phyloP scores from a whole-genome alignment of 2,329 filamentous ascomycete species.

The Stachybotrys echinatus region DNA sequence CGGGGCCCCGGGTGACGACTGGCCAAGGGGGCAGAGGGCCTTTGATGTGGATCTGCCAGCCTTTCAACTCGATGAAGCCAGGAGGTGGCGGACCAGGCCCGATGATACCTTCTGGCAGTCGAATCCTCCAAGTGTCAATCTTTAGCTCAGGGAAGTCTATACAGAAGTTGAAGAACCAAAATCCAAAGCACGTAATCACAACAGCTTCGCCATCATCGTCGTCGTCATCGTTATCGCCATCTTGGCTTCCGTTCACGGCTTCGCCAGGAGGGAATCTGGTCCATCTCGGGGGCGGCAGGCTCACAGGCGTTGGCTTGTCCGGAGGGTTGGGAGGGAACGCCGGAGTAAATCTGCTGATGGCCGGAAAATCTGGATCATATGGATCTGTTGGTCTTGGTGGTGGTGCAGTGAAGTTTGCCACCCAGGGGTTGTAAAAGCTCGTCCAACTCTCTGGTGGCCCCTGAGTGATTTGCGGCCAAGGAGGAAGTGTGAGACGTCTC shows the following conservation, averaged over 20 bases:
- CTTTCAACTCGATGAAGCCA: background rate
- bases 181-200: background rate
- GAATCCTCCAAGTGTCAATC: background rate
- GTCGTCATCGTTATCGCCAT: background rate
- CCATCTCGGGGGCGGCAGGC: background rate
- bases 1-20: background rate
- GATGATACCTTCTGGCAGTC: background rate
- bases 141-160: background rate
- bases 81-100: background rate
- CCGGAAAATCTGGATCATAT: background rate
- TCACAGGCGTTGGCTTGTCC: background rate
- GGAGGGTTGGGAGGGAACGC: background rate
- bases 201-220: background rate
- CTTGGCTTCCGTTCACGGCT: background rate
- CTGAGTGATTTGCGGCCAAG: background rate
- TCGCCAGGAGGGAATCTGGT: background rate
- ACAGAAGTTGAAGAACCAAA: background rate
- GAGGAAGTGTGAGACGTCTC: background rate
- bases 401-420: background rate
- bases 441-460: background rate
- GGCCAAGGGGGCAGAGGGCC: background rate
- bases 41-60: background rate
- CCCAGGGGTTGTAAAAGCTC: background rate
- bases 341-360: background rate
- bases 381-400: background rate